Percentiles rank a stretch among this genome's conserved stretches.
Evolutionary conservation across 768 basidiomycete genomes (phyloP).

Genomic region (Coprinopsis cinerea): DNA sequence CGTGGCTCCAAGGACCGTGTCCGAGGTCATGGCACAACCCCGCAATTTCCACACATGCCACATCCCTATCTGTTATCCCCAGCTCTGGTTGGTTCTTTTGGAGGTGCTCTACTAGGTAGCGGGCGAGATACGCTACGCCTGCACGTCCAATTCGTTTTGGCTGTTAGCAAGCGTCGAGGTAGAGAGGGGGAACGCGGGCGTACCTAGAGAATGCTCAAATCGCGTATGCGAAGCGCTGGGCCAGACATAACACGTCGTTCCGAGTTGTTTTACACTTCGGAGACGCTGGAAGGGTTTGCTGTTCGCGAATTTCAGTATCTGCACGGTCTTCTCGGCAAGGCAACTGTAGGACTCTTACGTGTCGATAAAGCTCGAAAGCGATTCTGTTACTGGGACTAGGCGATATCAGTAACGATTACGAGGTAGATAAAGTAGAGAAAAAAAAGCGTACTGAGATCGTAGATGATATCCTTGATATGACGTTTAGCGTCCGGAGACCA

Average conservation of each 20-base stretch:
- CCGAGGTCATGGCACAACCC: constrained; percentile 83
- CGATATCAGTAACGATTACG: background rate
- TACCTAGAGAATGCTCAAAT: constrained; percentile 82
- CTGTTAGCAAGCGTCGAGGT: background rate
- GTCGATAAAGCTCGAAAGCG: constrained; percentile 50
- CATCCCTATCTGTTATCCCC: constrained; percentile 62
- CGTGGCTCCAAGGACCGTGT: constrained; percentile 83
- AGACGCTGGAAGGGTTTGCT: constrained; percentile 77
- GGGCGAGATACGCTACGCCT: constrained; percentile 76
- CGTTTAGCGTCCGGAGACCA: background rate
- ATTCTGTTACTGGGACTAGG: constrained; percentile 32
- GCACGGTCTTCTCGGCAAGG: background rate
- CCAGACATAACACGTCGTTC: constrained; percentile 71
- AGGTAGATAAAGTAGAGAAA: background rate
- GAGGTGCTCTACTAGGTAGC: constrained; percentile 55
- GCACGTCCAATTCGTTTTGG: background rate
- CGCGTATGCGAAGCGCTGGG: constrained; percentile 74
- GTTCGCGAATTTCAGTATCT: constrained; percentile 8
- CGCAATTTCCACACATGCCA: constrained; percentile 73
- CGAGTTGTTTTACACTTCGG: constrained; percentile 74
- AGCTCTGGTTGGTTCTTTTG: constrained; percentile 54
- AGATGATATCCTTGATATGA: constrained; percentile 13
- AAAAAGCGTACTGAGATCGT: constrained; percentile 10
- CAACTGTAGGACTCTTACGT: constrained; percentile 41
- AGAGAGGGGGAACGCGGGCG: constrained; percentile 10